Percentiles rank a stretch among this genome's conserved stretches.
These are phyloP conservation scores for Geotrichum macrosporum DNA, from an alignment of 1,139 yeast genomes.

Conservation along the genomic window DNA sequence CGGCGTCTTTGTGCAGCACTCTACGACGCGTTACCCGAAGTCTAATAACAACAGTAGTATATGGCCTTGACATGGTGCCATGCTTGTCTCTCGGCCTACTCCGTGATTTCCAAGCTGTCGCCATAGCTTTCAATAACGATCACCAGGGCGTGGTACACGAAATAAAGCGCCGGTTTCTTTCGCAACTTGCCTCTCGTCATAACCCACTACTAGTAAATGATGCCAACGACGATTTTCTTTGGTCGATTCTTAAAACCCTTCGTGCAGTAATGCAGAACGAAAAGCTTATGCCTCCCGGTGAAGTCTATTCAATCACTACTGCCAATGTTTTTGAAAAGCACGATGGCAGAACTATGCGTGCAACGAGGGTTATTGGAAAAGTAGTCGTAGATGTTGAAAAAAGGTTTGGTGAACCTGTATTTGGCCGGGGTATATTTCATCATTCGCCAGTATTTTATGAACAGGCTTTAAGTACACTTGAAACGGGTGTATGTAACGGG, in stretches of 20 bases:
- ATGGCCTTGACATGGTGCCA: conserved; percentile 38
- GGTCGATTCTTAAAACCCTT: conserved; percentile 31
- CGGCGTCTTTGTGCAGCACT: conserved; percentile 34
- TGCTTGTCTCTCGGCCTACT: conserved; percentile 37
- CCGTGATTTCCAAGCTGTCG: conserved; percentile 37
- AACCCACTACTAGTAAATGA: conserved; percentile 27
- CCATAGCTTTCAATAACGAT: conserved; percentile 32
- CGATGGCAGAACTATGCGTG: conserved; percentile 33
- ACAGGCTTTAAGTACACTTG: conserved; percentile 32
- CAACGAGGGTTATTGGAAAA: conserved; percentile 34
- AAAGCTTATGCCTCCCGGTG: conserved; percentile 38
- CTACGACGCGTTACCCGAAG: conserved; percentile 32
- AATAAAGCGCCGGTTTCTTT: conserved; percentile 30
- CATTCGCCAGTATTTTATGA: conserved; percentile 38
- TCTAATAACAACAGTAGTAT: conserved; percentile 36
- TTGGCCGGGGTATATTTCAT: conserved; percentile 37
- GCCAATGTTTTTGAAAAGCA: conserved; percentile 33
- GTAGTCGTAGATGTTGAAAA: conserved; percentile 36
- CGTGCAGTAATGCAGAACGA: conserved; percentile 35
- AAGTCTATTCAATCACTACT: conserved; percentile 35
- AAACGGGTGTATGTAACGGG: conserved; percentile 31
- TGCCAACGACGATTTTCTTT: conserved; percentile 33
- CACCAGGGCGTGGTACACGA: conserved; percentile 32
- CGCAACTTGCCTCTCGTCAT: conserved; percentile 32
- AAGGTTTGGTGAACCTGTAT: conserved; percentile 36